Evolutionary conservation across 106 monocot species (phyloP).

Genomic region (Gastrodia elata): DNA sequence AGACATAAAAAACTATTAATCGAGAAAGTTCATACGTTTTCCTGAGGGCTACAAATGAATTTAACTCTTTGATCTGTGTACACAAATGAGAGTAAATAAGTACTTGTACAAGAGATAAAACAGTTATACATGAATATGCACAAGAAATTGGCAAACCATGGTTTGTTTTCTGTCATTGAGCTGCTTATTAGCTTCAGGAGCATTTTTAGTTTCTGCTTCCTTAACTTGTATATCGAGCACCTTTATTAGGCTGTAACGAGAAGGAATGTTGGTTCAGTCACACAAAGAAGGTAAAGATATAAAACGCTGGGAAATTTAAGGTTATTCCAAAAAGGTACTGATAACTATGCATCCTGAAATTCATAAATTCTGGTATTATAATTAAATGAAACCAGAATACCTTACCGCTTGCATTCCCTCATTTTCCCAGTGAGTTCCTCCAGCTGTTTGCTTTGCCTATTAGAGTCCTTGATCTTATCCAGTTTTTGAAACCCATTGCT

Average conservation of each 20-base stretch:
- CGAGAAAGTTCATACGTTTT: constrained; percentile 50
- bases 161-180: constrained; percentile 89
- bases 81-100: constrained; percentile 8
- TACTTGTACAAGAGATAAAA: neutral
- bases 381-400: neutral
- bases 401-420: constrained; percentile 15
- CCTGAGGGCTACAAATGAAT: constrained; percentile 86
- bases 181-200: constrained; percentile 66
- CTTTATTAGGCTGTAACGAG: constrained; percentile 63
- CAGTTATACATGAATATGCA: neutral
- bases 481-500: constrained; percentile 45
- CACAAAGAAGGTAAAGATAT: neutral
- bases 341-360: neutral
- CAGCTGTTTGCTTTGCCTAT: constrained; percentile 30
- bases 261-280: neutral
- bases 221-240: constrained; percentile 89
- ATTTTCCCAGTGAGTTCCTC: constrained; percentile 33
- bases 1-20: neutral
- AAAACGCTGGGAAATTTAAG: neutral
- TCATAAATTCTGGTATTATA: too few relatives aligned
- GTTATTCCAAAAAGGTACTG: neutral
- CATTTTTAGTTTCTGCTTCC: constrained; percentile 65
- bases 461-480: constrained; percentile 41
- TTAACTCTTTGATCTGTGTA: constrained; percentile 92
- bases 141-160: constrained; percentile 46